Evolutionary conservation across 2,329 filamentous ascomycete genomes (phyloP), one percentile per base, ranked within the genome.

Genomic region (Aspergillus vadensis): DNA sequence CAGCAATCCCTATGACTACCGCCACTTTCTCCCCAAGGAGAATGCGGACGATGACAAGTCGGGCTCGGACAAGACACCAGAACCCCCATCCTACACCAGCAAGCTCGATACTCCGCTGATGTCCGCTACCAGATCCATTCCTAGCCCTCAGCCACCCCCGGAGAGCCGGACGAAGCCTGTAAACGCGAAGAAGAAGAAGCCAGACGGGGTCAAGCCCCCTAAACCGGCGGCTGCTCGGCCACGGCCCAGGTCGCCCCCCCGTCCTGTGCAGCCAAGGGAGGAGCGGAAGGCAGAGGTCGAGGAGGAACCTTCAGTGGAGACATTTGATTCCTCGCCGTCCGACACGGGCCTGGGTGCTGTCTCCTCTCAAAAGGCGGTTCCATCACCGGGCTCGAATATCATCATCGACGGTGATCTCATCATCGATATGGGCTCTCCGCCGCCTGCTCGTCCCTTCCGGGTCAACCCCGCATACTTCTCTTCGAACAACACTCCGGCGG

Each of bases 381-480:
- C 73, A 41, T 77, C 76, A 14, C 73, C 77, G 2, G 69, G 67
- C 38, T 75, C 70, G n/a, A 79, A 81, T 59, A 80, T 80, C 53
- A 79, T 81, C 52, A 74, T 80, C 49, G 77, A 81, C 15, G 78
- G 77, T 17, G 77, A 78, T 60, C 66, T 81, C n/a, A 80, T 81
- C 48, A 81, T 81, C 56, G 79, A 81, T 56, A 78, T 80, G 77
- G 79, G 79, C 23, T 80, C 79, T 36, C 79, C 79, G 23, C 77
- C 76, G 8, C 76, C 77, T 0, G 69, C 74, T 27, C 75, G 75
- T 8, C 74, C 71, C 5, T 77, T 78, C 62, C 73, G 72, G 44
- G 70, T 79, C 49, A 76, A 79, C 50, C 76, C 77, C 14, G 71
- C 74, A 6, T 73, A 77, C 65, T 79, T 79, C 65, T 77, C 76